A percentile compares a stretch with the other conserved stretches of the same genome.
phyloP scores from a whole-genome alignment of 257 asterid species.

The Nicotiana obtusifolia region DNA sequence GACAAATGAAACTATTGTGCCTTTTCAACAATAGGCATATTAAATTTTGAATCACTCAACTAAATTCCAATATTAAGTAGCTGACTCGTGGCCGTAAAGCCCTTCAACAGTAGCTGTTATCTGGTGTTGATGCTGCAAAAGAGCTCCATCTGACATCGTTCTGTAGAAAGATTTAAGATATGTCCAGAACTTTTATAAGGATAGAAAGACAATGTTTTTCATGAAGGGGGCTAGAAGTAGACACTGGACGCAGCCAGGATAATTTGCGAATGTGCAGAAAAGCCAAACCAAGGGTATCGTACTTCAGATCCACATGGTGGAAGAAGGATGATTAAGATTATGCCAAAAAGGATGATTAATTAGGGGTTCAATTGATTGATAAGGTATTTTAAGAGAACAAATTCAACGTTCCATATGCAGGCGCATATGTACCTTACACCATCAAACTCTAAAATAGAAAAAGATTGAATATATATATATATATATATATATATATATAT shows the following conservation, averaged over 20 bases:
- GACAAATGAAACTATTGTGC: too few relatives aligned
- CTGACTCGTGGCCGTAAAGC: constrained; percentile 65
- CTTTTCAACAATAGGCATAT: too few relatives aligned
- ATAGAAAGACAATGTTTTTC: constrained; percentile 44
- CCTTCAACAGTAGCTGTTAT: constrained; percentile 50
- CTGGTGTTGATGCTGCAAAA: constrained; percentile 18
- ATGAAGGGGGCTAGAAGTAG: constrained; percentile 61
- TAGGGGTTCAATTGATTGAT: background rate
- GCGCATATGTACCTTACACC: too few relatives aligned
- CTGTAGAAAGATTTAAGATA: constrained; percentile 29
- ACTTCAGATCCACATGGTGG: constrained; percentile 43
- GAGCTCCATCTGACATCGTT: constrained; percentile 33
- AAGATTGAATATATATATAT: too few relatives aligned
- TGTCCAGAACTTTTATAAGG: constrained; percentile 65
- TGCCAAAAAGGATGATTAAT: background rate
- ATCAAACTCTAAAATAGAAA: too few relatives aligned
- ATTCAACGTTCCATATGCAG: background rate
- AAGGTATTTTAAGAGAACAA: background rate
- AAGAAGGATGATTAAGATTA: background rate
- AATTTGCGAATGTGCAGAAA: constrained; percentile 62
- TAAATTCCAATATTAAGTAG: too few relatives aligned
- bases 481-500: too few relatives aligned
- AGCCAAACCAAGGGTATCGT: constrained; percentile 76
- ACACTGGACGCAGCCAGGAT: constrained; percentile 76
- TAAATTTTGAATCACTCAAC: too few relatives aligned